Conservation (phyloP, 2,329 filamentous ascomycete genomes). For the Zymoseptoria ardabiliae region DNA sequence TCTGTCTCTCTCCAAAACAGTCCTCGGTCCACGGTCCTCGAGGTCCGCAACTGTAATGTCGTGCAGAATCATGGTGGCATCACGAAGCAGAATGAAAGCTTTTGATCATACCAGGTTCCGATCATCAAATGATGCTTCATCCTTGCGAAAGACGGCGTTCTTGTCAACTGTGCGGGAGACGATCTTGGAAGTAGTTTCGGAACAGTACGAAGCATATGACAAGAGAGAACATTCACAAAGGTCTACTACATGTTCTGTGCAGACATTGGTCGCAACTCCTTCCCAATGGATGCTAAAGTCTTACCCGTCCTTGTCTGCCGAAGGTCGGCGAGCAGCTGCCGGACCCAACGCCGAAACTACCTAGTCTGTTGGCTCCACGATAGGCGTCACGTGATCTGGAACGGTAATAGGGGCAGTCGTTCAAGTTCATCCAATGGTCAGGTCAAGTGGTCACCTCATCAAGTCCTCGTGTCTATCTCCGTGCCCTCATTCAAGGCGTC, state of each 20-base stretch:
- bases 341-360: neutral
- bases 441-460: no score
- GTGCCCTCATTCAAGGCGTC: no score
- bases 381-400: neutral
- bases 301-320: neutral
- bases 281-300: neutral
- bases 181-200: neutral
- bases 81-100: neutral
- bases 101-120: conserved; percentile 60
- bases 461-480: neutral
- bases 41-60: no score
- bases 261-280: neutral
- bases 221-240: neutral
- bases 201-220: neutral
- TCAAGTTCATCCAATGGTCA: no score
- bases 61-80: no score
- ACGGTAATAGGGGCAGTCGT: neutral
- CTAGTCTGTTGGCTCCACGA: neutral
- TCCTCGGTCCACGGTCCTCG: no score
- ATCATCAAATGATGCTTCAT: conserved; percentile 91
- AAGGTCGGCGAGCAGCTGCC: neutral
- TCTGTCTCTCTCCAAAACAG: no score
- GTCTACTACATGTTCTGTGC: neutral
- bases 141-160: conserved; percentile 20
- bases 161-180: neutral